Base-by-base conservation (phyloP, 1,139 yeast genomes). In the Suhomyces kunorum region DNA sequence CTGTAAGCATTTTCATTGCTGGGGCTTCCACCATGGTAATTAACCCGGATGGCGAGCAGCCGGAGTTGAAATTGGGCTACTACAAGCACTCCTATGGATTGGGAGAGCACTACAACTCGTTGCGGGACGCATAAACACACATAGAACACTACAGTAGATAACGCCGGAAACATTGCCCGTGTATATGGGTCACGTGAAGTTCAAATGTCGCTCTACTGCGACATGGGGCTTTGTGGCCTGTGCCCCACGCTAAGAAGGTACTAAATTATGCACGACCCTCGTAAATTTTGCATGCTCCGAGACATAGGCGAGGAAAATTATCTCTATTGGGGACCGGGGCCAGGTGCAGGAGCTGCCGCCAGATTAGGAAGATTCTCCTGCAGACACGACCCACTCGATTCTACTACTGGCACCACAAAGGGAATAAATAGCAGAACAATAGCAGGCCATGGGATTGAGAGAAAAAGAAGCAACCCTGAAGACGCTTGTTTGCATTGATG, bases 41-140 rank as follows among this genome's bases (percentile, higher is more conserved):
- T 5, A 54, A 56, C 38, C 51, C 53, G 32, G 88, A 79, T 42
- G 79, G 74, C 1, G 42, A 48, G 4, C 61, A 65, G 11, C 75
- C 78, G 0, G 84, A 75, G 53, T 67, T 90, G 50, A 78, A 76
- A 46, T 59, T 92, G 46, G 96, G 88, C 0, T 90, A 83, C 58
- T 92, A 87, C 59, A 85, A 83, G 60, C 95, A 89, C 59, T 78
- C 81, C 23, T 90, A 81, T 59, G 95, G 96, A 0, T 72, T 92
- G 29, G 98, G 98, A 29, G 98, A 90, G 64, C 98, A 92, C 64
- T 92, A 92, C 62, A 90, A 92, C 59, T 87, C 97, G 4, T 66
- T 89, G 40, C 74, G 83, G 44, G 87, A 81, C 59, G 33, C 32
- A 17, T 18, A 8, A 27, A 12, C 19, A 20, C 11, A 8, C 11